phyloP scores from a whole-genome alignment of 805 yeast genomes.

The Dipodascopsis uninucleata region DNA sequence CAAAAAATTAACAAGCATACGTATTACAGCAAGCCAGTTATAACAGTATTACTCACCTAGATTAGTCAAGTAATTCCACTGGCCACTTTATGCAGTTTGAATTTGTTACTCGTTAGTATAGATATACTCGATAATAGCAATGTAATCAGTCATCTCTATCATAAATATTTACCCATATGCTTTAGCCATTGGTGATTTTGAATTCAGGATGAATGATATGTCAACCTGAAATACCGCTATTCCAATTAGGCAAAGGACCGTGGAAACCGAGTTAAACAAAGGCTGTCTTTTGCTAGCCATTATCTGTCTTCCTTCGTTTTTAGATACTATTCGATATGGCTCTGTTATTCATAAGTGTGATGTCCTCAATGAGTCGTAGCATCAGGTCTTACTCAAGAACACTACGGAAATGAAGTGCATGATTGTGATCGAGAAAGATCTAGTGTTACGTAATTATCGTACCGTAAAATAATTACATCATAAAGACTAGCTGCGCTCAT shows the following conservation, averaged over 20 bases:
- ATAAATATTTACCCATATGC: constrained; percentile 15
- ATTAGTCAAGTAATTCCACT: constrained; percentile 20
- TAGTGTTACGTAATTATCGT: too few species aligned
- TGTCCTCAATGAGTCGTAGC: too few species aligned
- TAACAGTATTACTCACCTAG: constrained; percentile 16
- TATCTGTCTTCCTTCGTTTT: background rate
- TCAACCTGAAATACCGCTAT: constrained; percentile 14
- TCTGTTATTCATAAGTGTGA: too few species aligned
- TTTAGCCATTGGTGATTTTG: constrained; percentile 4
- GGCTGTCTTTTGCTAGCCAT: background rate
- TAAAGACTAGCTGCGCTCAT: too few species aligned
- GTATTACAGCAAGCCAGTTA: background rate
- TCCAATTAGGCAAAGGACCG: constrained; percentile 8
- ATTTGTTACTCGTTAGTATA: background rate
- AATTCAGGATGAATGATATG: constrained; percentile 6
- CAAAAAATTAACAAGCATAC: background rate
- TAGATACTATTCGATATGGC: too few species aligned
- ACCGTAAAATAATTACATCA: too few species aligned
- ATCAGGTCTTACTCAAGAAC: too few species aligned
- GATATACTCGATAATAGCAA: background rate
- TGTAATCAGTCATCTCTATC: background rate
- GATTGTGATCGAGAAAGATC: too few species aligned
- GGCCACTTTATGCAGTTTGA: constrained; percentile 20
- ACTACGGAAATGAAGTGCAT: too few species aligned
- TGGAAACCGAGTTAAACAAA: constrained; percentile 4